Base-by-base conservation (phyloP, 495 filamentous ascomycete species). In the Aspergillus saccharolyticus region DNA sequence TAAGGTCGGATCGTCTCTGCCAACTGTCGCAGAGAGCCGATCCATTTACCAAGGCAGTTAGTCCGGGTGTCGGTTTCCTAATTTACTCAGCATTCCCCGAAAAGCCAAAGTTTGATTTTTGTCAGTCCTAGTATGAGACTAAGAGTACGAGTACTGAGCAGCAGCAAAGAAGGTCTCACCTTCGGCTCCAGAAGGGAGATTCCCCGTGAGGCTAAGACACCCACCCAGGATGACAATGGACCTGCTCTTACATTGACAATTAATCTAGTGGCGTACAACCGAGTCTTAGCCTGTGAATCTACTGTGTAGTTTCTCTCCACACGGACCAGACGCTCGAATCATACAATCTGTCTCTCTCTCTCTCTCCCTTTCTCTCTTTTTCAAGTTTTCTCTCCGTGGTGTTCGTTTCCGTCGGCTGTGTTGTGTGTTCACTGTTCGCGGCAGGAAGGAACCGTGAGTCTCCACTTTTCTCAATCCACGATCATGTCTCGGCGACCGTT, bases 401-500 rank as follows among this genome's bases (percentile, higher is more conserved):
- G 22, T 14, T 21, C 18, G 19, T 48, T 48, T 18, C 10, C 18
- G 17, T 19, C n/a, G n/a, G 22, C 18, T 16, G 46, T 2, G 20
- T 21, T 22, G 18, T 21, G 19, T 47, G 19, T 21, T 22, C 45
- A 19, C 18, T 47, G 12, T 22, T 20, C n/a, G 44, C 44, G 45
- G 46, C 20, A 49, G 28, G 21, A 49, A 49, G 46, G 46, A 25
- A 25, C 46, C 18, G 10, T 30, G 6, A n/a, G n/a, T 21, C 44
- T 21, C 45, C 17, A 20, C 20, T 48, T 20, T 17, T n/a, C n/a
- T n/a, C n/a, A n/a, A n/a, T 19, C 18, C n/a, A 19, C 45, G n/a
- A n/a, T n/a, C n/a, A n/a, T n/a, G 12, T 5, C 47, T 50, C 28
- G 47, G 47, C 47, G 47, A 50, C 47, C 47, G 47, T 50, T 39